Evolutionary conservation across 495 filamentous ascomycete genomes (phyloP).

Genomic region (Podospora pseudoanserina): DNA sequence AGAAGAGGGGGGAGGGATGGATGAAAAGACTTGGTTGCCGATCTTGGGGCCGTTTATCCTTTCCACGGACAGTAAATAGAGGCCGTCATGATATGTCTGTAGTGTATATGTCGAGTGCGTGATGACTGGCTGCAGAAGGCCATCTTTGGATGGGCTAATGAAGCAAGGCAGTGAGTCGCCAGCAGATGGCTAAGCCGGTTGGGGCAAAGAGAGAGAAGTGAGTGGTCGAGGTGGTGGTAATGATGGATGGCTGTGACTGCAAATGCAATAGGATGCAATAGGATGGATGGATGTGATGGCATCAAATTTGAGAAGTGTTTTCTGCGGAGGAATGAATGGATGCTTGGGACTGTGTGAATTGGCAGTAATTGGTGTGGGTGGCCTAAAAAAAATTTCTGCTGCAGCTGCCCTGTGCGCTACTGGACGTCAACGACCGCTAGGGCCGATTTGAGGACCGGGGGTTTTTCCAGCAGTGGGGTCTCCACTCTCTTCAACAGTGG

Average conservation of each 20-base stretch:
- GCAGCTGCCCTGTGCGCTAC: background rate
- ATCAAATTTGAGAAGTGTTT: background rate
- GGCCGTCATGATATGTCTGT: background rate
- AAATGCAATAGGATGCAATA: background rate
- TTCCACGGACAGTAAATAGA: background rate
- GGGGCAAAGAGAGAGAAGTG: constrained; percentile 9
- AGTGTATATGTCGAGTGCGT: background rate
- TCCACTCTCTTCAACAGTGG: background rate
- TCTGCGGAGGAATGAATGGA: too few relatives aligned
- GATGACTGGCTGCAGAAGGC: constrained; percentile 18
- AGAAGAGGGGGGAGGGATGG: background rate
- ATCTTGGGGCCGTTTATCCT: background rate
- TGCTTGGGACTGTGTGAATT: background rate
- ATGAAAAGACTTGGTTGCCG: background rate
- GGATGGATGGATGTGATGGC: background rate
- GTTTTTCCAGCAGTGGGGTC: background rate
- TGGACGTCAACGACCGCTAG: background rate
- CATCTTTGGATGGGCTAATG: constrained; percentile 7
- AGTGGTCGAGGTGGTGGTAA: background rate
- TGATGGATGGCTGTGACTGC: background rate
- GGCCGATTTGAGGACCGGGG: constrained; percentile 4
- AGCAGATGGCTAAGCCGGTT: constrained; percentile 15
- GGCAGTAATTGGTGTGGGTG: constrained; percentile 4
- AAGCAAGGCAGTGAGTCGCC: background rate
- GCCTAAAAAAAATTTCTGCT: background rate